Evolutionary conservation across 2,329 filamentous ascomycete species (phyloP).

Genomic region (Albophoma yamanashiensis): DNA sequence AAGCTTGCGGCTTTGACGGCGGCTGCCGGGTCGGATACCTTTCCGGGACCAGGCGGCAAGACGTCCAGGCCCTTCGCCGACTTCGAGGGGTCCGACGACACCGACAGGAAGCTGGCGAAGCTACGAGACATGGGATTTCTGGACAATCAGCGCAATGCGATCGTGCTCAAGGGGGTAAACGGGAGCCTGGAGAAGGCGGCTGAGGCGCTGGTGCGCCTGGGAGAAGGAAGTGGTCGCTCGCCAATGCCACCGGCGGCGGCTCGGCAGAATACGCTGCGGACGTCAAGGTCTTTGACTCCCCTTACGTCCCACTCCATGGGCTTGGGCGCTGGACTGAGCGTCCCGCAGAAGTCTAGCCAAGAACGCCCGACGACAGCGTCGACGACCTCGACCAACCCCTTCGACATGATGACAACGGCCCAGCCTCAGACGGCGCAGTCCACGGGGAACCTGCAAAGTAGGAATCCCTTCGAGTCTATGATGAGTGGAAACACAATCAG

Average conservation of each 20-base stretch:
- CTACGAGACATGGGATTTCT: constrained; percentile 87
- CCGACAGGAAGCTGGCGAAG: constrained; percentile 65
- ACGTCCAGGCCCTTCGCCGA: constrained; percentile 59
- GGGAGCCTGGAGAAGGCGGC: constrained; percentile 81
- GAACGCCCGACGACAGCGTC: constrained; percentile 28
- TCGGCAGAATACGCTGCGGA: constrained; percentile 35
- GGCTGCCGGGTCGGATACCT: constrained; percentile 15
- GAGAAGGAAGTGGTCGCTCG: constrained; percentile 50
- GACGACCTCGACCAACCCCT: constrained; percentile 53
- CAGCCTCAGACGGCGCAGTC: constrained; percentile 55
- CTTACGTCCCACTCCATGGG: constrained; percentile 25
- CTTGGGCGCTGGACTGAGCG: constrained; percentile 21
- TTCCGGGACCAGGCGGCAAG: constrained; percentile 44
- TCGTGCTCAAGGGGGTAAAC: constrained; percentile 70
- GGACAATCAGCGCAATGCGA: constrained; percentile 71
- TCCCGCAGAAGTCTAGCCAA: constrained; percentile 15
- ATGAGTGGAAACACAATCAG: constrained; percentile 22
- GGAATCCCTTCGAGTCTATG: constrained; percentile 39
- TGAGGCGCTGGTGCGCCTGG: constrained; percentile 73
- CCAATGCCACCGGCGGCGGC: constrained; percentile 25
- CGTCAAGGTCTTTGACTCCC: constrained; percentile 45
- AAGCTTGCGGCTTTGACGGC: constrained; percentile 17
- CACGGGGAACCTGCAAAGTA: constrained; percentile 49
- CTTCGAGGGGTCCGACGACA: constrained; percentile 40
- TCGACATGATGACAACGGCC: constrained; percentile 46